These are phyloP conservation scores for Gastrolobium villosum DNA, from an alignment of 306 rosid species.

Conservation along the genomic window DNA sequence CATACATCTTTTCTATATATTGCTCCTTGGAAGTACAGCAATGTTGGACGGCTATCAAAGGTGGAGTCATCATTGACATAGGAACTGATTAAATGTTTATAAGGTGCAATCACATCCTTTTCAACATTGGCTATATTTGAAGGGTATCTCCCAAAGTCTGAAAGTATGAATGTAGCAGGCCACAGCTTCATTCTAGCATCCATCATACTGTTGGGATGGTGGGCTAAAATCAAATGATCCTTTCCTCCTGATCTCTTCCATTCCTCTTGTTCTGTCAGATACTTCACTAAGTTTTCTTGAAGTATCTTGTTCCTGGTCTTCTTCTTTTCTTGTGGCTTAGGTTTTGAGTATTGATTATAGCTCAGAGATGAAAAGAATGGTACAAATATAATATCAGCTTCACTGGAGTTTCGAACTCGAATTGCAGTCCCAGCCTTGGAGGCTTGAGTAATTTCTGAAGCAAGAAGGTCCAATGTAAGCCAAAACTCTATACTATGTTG, in stretches of 20 bases:
- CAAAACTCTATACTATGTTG: conserved; percentile 90
- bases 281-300: conserved; percentile 64
- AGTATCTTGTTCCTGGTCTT: conserved; percentile 61
- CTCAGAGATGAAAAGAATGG: conserved; percentile 86
- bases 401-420: conserved; percentile 69
- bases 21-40: conserved; percentile 90
- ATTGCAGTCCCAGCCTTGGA: conserved; percentile 57
- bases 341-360: conserved; percentile 66
- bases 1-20: conserved; percentile 88
- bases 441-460: conserved; percentile 65
- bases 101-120: conserved; percentile 88
- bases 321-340: conserved; percentile 48
- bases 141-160: conserved; percentile 92
- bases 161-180: conserved; percentile 79
- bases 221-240: conserved; percentile 87
- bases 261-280: conserved; percentile 65
- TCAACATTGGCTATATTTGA: conserved; percentile 74
- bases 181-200: conserved; percentile 74
- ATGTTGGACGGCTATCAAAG: conserved; percentile 70
- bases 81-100: conserved; percentile 67
- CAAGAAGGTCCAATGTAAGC: conserved; percentile 82
- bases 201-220: conserved; percentile 84
- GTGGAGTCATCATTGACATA: conserved; percentile 64
- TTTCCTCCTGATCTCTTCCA: conserved; percentile 79
- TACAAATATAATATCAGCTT: conserved; percentile 78